These are phyloP conservation scores for Peronospora tabacina DNA, from an alignment of 352 stramenopile genomes.

Conservation along the genomic window DNA sequence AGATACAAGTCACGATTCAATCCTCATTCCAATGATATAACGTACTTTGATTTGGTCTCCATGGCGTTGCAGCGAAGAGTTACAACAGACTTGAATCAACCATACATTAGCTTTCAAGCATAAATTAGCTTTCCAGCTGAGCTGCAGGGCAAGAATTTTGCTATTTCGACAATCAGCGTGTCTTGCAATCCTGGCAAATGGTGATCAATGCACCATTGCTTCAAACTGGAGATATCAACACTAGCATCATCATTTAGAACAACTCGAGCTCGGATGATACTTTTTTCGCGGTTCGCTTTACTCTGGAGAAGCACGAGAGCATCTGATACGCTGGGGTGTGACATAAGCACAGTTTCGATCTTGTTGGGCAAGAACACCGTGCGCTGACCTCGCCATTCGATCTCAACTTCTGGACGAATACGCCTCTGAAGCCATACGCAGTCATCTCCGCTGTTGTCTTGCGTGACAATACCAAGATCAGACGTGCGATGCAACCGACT, in stretches of 20 bases:
- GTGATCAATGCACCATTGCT: constrained; percentile 28
- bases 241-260: constrained; percentile 23
- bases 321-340: constrained; percentile 45
- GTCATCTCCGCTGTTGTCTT: constrained; percentile 20
- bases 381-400: constrained; percentile 28
- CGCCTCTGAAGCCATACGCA: constrained; percentile 65
- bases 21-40: background rate
- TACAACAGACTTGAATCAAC: constrained; percentile 20
- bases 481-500: constrained; percentile 43
- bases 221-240: constrained; percentile 29
- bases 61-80: background rate
- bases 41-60: background rate
- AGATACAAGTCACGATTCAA: background rate
- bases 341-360: constrained; percentile 35
- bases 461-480: constrained; percentile 39
- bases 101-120: constrained; percentile 81
- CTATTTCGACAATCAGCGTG: constrained; percentile 43
- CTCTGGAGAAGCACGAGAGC: constrained; percentile 44
- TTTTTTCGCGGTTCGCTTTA: constrained; percentile 5
- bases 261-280: constrained; percentile 30
- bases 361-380: constrained; percentile 23
- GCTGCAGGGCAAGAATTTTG: constrained; percentile 66
- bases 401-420: constrained; percentile 37
- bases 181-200: constrained; percentile 33
- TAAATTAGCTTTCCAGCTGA: constrained; percentile 83